Base-by-base conservation (phyloP, 257 asterid genomes). In the Fraxinus anomala region DNA sequence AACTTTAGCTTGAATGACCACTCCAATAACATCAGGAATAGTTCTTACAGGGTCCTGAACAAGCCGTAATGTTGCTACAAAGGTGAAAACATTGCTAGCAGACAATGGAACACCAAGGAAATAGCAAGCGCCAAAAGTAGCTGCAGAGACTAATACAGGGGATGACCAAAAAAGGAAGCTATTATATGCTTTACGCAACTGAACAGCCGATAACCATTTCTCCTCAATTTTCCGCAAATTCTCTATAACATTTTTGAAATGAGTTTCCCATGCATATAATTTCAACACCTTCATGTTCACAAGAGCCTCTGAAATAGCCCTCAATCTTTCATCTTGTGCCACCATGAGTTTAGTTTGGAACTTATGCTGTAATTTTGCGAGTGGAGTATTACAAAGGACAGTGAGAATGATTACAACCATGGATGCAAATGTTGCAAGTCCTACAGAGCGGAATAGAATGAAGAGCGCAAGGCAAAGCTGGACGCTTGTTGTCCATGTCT, bases 111-210 rank as follows among this genome's bases (percentile, higher is more conserved):
- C 87, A 4, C 89, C 88, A 33, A 93, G 89, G 28, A 91, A 75
- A 76, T 93, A 95, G 85, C 99, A 95, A 13, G 99, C 96, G 19
- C 94, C 99, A 74, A 95, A 95, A 6, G 99, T 95, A 34, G 97
- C 96, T 8, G 97, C 91, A n/a, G 99, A 95, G 80, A 95, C 98
- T 70, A 93, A 65, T 1, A 95, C 89, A 28, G 99, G 98, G 17
- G 99, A 88, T 47, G 94, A 83, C 98, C 98, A 95, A 80, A 95
- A 95, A 56, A 95, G 91, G 76, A 89, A 91, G 37, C 92, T 90
- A 77, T 93, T 93, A 72, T 93, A 93, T 1, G 97, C 89, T 79
- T 73, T 93, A 0, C 97, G 91, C 67, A 85, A 70, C 86, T 91
- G 99, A 79, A 95, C 97, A 9, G 98, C 90, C 17, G 85, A 76